Conservation (phyloP, 768 basidiomycete genomes). For the Ramaria sp. region DNA sequence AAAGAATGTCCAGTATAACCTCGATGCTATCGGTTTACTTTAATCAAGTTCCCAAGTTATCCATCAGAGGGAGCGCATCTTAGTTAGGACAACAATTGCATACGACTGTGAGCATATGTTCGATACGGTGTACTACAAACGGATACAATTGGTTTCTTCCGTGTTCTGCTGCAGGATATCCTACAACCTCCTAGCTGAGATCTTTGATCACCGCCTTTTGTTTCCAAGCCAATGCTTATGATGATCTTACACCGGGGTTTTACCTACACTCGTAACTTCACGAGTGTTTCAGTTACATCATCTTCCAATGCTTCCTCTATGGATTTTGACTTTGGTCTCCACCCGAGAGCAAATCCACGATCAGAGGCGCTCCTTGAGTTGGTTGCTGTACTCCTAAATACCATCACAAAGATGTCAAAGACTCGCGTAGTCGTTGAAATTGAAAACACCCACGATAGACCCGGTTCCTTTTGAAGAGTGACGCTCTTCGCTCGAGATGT, state of each 20-base stretch:
- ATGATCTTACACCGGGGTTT: no score
- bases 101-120: no score
- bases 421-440: not conserved
- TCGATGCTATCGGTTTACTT: constrained; percentile 42
- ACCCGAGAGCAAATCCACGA: constrained; percentile 11
- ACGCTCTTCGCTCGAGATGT: constrained; percentile 12
- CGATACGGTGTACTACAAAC: no score
- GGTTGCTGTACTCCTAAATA: constrained; percentile 8
- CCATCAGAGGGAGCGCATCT: no score
- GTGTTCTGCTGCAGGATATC: no score
- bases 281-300: constrained; percentile 6
- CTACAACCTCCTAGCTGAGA: not conserved
- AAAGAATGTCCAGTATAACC: constrained; percentile 87
- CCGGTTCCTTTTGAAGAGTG: constrained; percentile 9
- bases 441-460: constrained; percentile 3
- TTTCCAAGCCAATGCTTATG: no score
- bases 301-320: constrained; percentile 10
- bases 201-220: not conserved
- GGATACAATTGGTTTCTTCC: not conserved
- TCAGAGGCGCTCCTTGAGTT: constrained; percentile 16
- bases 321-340: constrained; percentile 12
- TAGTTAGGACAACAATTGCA: no score
- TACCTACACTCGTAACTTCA: not conserved
- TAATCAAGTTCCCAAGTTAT: not conserved
- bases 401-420: not conserved